A percentile compares a stretch with the other conserved stretches of the same genome.
Conservation (phyloP, 768 basidiomycete species). For the Mycena galericulata region DNA sequence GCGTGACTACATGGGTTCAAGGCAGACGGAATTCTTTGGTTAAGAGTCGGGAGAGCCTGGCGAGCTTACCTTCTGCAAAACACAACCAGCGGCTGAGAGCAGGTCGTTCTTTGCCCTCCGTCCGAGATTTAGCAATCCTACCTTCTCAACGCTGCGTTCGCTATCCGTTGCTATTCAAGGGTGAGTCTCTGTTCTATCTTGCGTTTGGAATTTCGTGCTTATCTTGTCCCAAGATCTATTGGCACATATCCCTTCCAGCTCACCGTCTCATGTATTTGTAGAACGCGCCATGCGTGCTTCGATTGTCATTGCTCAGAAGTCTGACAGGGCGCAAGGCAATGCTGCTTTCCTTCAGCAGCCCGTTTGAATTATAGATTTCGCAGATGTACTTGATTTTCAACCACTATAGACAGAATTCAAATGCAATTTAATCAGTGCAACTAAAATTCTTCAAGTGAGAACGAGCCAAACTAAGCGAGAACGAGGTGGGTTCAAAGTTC, state of each 20-base stretch:
- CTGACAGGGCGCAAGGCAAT: slow-evolving; percentile 63
- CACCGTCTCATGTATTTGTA: slow-evolving; percentile 58
- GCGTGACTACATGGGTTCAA: slow-evolving; percentile 36
- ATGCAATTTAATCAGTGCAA: too few species aligned
- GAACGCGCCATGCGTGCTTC: slow-evolving; percentile 63
- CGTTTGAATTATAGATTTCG: not conserved
- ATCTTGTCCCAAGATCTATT: slow-evolving; percentile 56
- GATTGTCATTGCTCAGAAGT: slow-evolving; percentile 58
- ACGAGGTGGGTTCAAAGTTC: too few species aligned
- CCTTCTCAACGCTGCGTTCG: slow-evolving; percentile 74
- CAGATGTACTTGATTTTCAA: slow-evolving; percentile 2
- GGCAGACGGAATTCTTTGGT: slow-evolving; percentile 22
- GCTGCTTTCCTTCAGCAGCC: slow-evolving; percentile 53
- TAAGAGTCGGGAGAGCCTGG: slow-evolving; percentile 10
- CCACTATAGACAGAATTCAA: too few species aligned
- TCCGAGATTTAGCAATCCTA: slow-evolving; percentile 72
- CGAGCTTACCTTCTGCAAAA: slow-evolving; percentile 12
- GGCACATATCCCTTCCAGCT: slow-evolving; percentile 58
- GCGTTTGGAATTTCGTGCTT: not conserved
- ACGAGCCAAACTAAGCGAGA: too few species aligned
- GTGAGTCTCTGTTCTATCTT: slow-evolving; percentile 47
- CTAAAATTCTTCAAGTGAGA: too few species aligned
- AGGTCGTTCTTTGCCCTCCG: slow-evolving; percentile 35
- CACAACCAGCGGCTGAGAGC: slow-evolving; percentile 4
- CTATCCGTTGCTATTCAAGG: slow-evolving; percentile 71